Conservation (phyloP, 768 basidiomycete species). For the Naganishia onofrii region DNA sequence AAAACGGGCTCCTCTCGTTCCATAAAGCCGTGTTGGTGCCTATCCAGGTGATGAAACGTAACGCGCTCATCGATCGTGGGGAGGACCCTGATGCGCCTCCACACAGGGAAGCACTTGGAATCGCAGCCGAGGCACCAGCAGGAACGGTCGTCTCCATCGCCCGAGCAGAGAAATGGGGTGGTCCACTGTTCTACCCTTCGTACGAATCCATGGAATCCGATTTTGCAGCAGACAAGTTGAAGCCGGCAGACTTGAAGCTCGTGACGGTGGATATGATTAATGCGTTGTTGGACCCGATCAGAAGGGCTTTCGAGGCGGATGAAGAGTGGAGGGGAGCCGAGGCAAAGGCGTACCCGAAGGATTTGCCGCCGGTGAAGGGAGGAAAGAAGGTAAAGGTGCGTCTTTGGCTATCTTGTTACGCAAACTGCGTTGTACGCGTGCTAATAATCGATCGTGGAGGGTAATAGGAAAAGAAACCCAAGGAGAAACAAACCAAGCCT, state of each 20-base stretch:
- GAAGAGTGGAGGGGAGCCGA: slow-evolving; percentile 77
- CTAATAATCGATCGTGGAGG: too few relatives aligned
- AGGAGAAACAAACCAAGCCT: slow-evolving; percentile 11
- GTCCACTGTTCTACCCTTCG: slow-evolving; percentile 65
- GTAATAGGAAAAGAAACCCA: slow-evolving; percentile 20
- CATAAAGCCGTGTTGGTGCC: slow-evolving; percentile 83
- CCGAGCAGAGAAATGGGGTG: slow-evolving; percentile 74
- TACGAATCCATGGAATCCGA: slow-evolving; percentile 69
- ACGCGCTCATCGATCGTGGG: slow-evolving; percentile 56
- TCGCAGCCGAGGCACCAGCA: slow-evolving; percentile 66
- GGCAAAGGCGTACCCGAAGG: slow-evolving; percentile 72
- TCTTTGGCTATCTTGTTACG: too few relatives aligned
- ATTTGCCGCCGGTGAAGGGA: slow-evolving; percentile 40
- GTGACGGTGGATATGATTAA: slow-evolving; percentile 72
- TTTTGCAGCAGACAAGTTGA: slow-evolving; percentile 71
- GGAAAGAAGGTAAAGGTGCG: slow-evolving; percentile 47
- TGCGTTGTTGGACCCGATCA: slow-evolving; percentile 73
- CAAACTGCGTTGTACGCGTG: too few relatives aligned
- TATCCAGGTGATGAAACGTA: slow-evolving; percentile 70
- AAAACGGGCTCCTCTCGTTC: slow-evolving; percentile 86
- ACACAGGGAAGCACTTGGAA: slow-evolving; percentile 64
- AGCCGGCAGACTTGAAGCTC: slow-evolving; percentile 85
- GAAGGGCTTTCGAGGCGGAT: slow-evolving; percentile 69
- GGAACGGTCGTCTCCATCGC: slow-evolving; percentile 78
- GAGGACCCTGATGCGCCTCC: slow-evolving; percentile 52